Conservation (phyloP, 768 basidiomycete genomes). For the Dacryopinax primogenitus region DNA sequence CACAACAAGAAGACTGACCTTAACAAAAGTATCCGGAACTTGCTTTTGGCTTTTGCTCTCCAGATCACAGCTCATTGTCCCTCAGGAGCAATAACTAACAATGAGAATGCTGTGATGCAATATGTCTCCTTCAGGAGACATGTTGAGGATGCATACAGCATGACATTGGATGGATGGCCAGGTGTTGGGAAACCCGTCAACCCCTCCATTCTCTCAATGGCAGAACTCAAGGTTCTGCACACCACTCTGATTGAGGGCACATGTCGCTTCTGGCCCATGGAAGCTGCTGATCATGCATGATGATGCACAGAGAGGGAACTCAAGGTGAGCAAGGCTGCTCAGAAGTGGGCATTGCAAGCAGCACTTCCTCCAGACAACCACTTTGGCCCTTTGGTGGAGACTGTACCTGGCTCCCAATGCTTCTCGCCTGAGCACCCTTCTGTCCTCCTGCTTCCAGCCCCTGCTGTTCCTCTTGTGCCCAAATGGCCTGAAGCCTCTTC, state of each 20-base stretch:
- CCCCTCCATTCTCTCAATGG: not conserved
- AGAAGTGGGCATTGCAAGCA: too few relatives aligned
- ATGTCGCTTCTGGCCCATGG: not conserved
- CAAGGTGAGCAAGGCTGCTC: too few relatives aligned
- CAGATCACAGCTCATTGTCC: not conserved
- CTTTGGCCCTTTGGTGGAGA: too few relatives aligned
- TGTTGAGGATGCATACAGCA: not conserved
- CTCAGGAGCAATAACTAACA: not conserved
- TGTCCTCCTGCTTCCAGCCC: too few relatives aligned
- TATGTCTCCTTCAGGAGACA: not conserved
- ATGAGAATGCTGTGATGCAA: not conserved
- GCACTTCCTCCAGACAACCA: too few relatives aligned
- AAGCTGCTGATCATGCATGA: not conserved
- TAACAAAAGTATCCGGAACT: not conserved
- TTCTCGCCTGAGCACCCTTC: too few relatives aligned
- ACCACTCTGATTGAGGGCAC: not conserved
- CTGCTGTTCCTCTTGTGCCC: too few relatives aligned
- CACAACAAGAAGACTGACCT: not conserved
- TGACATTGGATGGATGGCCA: not conserved
- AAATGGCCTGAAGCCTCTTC: too few relatives aligned
- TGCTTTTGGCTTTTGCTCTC: not conserved
- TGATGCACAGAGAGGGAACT: not conserved
- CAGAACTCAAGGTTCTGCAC: not conserved
- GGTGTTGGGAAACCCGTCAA: not conserved
- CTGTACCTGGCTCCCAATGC: too few relatives aligned